Evolutionary conservation across 2,329 filamentous ascomycete species (phyloP), one percentile per base, ranked within the genome.

Genomic region (Bipolaris bicolor): DNA sequence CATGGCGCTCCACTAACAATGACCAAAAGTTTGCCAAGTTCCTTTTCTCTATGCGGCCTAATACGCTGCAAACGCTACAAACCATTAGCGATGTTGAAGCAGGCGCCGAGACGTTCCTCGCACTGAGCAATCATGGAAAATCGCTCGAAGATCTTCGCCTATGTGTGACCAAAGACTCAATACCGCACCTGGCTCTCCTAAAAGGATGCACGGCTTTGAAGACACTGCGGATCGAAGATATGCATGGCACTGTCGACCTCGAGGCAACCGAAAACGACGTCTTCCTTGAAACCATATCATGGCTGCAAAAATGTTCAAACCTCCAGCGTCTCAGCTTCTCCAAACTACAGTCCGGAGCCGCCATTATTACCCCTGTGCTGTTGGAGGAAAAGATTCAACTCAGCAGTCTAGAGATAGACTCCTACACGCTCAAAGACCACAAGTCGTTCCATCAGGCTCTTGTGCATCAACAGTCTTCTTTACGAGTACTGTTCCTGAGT

Each of bases 21-120:
- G 88, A 90, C 58, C 74, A 81, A 26, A 79, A 84, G 39, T 78
- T 89, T 48, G 83, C 86, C 0, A 76, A 77, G 2, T 89, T 90
- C 65, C 79, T 91, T 45, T 76, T 76, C 22, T 78, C 79, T 1
- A 78, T 91, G 47, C 80, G 76, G 16, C 79, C 82, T 2, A 82
- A 90, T 60, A 85, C 81, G 1, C 74, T 91, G 10, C 79, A 80
- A 54, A 81, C 80, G 18, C 86, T 91, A 54, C 79, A 86, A 55
- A 81, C 87, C 26, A 80, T 86, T 52, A 84, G 83, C 66, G 77
- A 79, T 39, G 85, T 85, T 61, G 76, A 80, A 2, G 79, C 89
- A 15, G 83, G 83, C 0, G 74, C 78, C 3, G 77, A 83, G 41
- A 84, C 86, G 0, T 83, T 89, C 45, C 70, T 79, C 24, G 81